Base-by-base conservation (phyloP, 495 filamentous ascomycete species). In the Lineolata rhizophorae region DNA sequence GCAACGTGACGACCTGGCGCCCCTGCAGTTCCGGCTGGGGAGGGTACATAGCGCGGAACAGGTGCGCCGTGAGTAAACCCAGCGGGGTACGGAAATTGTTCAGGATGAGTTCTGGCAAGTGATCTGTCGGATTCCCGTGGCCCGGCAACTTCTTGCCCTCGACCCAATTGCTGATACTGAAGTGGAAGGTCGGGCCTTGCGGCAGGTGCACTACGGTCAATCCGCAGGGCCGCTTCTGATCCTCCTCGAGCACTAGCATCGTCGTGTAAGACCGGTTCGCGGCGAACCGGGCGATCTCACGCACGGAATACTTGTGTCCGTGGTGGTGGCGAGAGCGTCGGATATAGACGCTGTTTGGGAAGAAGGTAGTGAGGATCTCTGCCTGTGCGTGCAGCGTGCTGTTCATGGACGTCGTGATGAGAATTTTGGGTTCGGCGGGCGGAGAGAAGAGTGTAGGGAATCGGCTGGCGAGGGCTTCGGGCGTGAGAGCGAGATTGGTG, bases 41-140 rank as follows among this genome's bases (percentile, higher is more conserved):
- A 1, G 85, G 84, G 56, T 87, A 94, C 24, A 94, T 52, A 0
- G 67, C 67, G 37, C 73, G 65, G 62, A 95, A 85, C 1, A 91
- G 59, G 39, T 78, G 72, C 8, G 83, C 87, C 0, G 79, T 81
- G n/a, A 92, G 60, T 3, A 91, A 58, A 50, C 90, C 90, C 6
- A 97, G 59, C 0, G 87, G 81, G 0, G 90, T 97, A 42, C 79
- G 69, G 60, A 97, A 97, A 47, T 84, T 83, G 52, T 94, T 94
- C 21, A 97, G 64, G 30, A 94, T 78, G 25, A 97, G 64, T 53
- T 97, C 87, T 3, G 85, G 87, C 40, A 71, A 81, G 53, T 93
- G 85, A 25, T 76, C 70, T 0, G 85, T 93, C 0, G 85, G 65
- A 24, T 75, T 76, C 22, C 85, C 85, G 48, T 95, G 85, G 2